Evolutionary conservation across 768 basidiomycete species (phyloP), one percentile per base, ranked within the genome.

Genomic region (Boletus eberwhitei): DNA sequence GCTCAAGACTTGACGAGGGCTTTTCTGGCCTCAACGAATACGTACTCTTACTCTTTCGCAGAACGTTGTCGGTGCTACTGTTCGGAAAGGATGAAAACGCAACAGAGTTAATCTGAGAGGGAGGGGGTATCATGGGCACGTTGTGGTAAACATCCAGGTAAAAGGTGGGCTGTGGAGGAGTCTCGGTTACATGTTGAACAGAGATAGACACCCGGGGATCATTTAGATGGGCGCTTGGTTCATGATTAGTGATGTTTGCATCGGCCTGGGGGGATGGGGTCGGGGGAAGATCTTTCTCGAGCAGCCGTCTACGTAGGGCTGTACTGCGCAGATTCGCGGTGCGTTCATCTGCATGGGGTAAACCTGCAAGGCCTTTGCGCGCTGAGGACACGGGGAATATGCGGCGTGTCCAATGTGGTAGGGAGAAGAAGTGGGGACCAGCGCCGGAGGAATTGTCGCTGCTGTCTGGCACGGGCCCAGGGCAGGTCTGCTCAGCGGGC

Each of bases 381-480:
- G 71, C 59, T 35, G 71, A 58, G 31, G 74, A 63, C 21, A 66
- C 59, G 44, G 71, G 65, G 32, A 71, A 64, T 29, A 70, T 72
- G 55, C 79, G 84, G 60, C 80, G 85, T 63, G 75, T 80, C 86
- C 85, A 87, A 56, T 78, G 75, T 16, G 86, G 83, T 24, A 85
- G 69, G 22, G 86, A 84, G 69, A 88, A 83, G 71, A 88, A 83
- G 69, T 83, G 83, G 35, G 57, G 53, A 16, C 46, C 50, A 44
- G 59, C 50, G 11, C 54, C 78, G 13, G 80, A 74, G 13, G 78
- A 77, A 48, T 75, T 73, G 13, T 36, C 37, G 40, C n/a, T 32
- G 22, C 22, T 77, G 22, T 75, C 74, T 29, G 80, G 78, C 8
- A 76, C 75, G 9, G 77, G 75, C n/a, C 76, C 71, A 37, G 48